These are phyloP conservation scores for Kodamaea hsintzibuensis DNA, from an alignment of 805 yeast species.

Conservation along the genomic window DNA sequence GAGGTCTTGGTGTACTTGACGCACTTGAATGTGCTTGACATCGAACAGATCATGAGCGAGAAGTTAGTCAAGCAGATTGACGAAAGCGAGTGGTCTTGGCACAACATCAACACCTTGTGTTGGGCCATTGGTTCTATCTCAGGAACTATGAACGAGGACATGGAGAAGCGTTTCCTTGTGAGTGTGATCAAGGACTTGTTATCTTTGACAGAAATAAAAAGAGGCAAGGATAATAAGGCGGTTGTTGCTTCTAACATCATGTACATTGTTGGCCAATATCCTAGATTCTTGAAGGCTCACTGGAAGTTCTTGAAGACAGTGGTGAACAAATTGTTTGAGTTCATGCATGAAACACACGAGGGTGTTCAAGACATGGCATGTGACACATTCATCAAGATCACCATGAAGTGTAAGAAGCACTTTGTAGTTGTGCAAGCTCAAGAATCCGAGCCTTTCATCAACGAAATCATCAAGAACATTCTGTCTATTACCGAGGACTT, in stretches of 20 bases:
- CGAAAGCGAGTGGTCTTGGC: conserved; percentile 99
- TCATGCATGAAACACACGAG: conserved; percentile 99
- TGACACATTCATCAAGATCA: conserved; percentile 96
- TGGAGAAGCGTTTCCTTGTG: conserved; percentile 92
- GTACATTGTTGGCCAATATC: conserved; percentile 99
- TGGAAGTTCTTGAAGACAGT: conserved; percentile 98
- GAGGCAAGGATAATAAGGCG: conserved; percentile 97
- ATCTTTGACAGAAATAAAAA: conserved; percentile 90
- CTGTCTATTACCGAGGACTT: conserved; percentile 87
- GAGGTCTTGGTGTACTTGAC: conserved; percentile 94
- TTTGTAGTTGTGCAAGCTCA: conserved; percentile 85
- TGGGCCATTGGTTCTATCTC: conserved; percentile 99
- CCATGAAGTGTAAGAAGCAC: conserved; percentile 92
- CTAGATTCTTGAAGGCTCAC: conserved; percentile 94
- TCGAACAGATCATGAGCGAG: conserved; percentile 90
- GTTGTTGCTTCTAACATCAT: conserved; percentile 99
- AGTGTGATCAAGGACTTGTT: conserved; percentile 89
- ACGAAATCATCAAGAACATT: conserved; percentile 81
- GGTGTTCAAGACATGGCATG: conserved; percentile 99
- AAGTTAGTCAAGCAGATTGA: conserved; percentile 91
- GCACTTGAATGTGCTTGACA: conserved; percentile 91
- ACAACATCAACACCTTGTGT: conserved; percentile 92
- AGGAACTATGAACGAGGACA: conserved; percentile 97
- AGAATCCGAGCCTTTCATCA: conserved; percentile 88
- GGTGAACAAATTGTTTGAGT: conserved; percentile 91